Conservation (phyloP, 2,329 filamentous ascomycete genomes). For the Colletotrichum falcatum region DNA sequence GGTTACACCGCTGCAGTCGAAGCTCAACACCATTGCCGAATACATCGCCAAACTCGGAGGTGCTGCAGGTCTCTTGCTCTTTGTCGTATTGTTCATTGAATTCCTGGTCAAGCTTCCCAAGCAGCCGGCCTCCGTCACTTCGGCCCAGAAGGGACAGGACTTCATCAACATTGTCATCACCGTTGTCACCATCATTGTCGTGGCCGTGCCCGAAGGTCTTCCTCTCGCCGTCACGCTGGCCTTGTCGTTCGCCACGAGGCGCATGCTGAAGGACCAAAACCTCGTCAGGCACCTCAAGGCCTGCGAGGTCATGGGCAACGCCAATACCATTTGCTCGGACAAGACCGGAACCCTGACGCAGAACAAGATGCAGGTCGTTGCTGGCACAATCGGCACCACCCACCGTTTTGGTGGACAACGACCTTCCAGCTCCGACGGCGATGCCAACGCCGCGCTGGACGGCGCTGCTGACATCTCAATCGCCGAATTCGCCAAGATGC, state of each 20-base stretch:
- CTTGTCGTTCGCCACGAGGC: constrained; percentile 80
- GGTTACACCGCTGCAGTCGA: constrained; percentile 81
- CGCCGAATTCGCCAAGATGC: constrained; percentile 60
- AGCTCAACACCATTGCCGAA: constrained; percentile 79
- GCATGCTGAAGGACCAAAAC: constrained; percentile 83
- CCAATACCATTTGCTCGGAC: constrained; percentile 77
- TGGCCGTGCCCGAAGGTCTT: constrained; percentile 82
- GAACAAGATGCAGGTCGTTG: constrained; percentile 76
- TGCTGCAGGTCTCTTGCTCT: constrained; percentile 81
- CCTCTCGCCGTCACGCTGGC: constrained; percentile 83
- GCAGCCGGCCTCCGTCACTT: constrained; percentile 59
- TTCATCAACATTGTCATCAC: constrained; percentile 83
- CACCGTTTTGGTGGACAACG: constrained; percentile 64
- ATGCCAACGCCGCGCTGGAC: constrained; percentile 45
- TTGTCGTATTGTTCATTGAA: constrained; percentile 87
- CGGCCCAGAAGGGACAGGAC: constrained; percentile 81
- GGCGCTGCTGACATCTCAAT: constrained; percentile 54
- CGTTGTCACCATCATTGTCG: constrained; percentile 83
- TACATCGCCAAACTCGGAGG: constrained; percentile 84
- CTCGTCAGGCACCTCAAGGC: constrained; percentile 81
- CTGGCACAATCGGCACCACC: constrained; percentile 67
- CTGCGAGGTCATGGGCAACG: constrained; percentile 86
- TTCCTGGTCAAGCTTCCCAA: constrained; percentile 78
- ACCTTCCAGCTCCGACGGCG: constrained; percentile 45
- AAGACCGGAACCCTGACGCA: constrained; percentile 77